Conservation (phyloP, 345 rosid species). For the Erucastrum elatum region DNA sequence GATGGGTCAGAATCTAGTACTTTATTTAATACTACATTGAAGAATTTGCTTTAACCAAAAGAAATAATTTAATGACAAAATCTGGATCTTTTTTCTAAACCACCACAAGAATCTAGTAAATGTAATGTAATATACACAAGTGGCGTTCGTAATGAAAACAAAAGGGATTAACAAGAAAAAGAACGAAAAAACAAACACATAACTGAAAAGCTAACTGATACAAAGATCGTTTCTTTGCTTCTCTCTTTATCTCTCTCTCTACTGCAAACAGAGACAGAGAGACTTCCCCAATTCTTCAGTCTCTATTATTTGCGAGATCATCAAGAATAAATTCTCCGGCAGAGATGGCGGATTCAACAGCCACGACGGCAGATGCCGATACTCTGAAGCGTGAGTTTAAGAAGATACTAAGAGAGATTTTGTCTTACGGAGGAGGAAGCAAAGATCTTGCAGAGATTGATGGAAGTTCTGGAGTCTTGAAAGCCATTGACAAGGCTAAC, state of each 20-base stretch:
- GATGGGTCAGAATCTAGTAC: too few relatives aligned
- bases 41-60: background rate
- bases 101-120: background rate
- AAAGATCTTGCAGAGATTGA: constrained; percentile 7
- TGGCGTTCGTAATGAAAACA: constrained; percentile 21
- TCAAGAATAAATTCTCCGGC: background rate
- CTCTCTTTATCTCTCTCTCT: constrained; percentile 10
- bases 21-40: background rate
- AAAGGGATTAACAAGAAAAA: background rate
- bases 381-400: constrained; percentile 19
- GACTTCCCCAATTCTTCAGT: background rate
- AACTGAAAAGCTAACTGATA: constrained; percentile 26
- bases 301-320: background rate
- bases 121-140: constrained; percentile 12
- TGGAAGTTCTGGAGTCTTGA: constrained; percentile 28
- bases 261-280: constrained; percentile 22
- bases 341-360: constrained; percentile 22
- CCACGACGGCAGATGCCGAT: constrained; percentile 5
- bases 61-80: background rate
- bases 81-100: background rate
- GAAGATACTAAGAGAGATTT: constrained; percentile 3
- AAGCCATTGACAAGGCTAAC: constrained; percentile 42
- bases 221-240: constrained; percentile 7
- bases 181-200: background rate
- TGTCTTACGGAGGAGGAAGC: constrained; percentile 36